Conservation (phyloP, 495 filamentous ascomycete genomes). For the Neurospora sp. region DNA sequence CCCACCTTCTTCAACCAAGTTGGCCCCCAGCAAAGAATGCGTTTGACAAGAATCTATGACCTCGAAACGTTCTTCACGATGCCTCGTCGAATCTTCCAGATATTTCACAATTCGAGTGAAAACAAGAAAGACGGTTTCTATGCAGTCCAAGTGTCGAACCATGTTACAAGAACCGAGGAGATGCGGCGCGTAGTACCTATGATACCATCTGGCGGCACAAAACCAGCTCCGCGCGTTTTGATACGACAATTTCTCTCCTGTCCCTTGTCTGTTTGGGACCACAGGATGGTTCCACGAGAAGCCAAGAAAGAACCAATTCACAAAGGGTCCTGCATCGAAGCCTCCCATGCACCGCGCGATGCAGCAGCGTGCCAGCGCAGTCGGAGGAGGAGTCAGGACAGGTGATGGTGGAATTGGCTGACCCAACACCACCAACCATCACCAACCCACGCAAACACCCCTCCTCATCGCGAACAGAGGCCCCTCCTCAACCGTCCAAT, state of each 20-base stretch:
- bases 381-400: neutral
- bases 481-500: neutral
- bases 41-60: neutral
- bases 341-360: neutral
- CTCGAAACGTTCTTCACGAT: neutral
- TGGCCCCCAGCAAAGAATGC: neutral
- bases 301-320: neutral
- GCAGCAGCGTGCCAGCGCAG: neutral
- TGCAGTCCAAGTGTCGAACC: neutral
- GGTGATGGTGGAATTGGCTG: neutral
- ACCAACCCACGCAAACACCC: neutral
- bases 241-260: neutral
- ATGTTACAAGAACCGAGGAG: neutral
- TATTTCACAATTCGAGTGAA: neutral
- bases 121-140: neutral
- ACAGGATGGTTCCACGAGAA: neutral
- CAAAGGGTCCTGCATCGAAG: neutral
- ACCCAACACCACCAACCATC: neutral
- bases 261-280: neutral
- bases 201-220: neutral
- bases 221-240: neutral
- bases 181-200: neutral
- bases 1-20: neutral
- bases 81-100: neutral
- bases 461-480: neutral